Conservation (phyloP, 106 monocot genomes). For the Phalaenopsis aphrodite region DNA sequence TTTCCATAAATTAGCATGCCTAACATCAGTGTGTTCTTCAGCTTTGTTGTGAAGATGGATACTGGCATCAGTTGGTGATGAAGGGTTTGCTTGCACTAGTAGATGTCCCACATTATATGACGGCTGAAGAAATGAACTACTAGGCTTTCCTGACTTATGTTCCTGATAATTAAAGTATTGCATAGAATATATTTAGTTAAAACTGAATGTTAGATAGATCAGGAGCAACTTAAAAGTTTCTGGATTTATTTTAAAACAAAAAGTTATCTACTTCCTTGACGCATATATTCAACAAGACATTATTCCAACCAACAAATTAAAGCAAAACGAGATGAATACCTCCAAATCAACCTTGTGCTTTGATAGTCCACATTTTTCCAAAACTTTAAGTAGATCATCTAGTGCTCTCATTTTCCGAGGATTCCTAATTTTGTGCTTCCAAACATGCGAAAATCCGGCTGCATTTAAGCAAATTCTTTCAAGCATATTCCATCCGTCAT, state of each 20-base stretch:
- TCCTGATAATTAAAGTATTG: constrained; percentile 24
- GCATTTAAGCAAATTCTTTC: constrained; percentile 49
- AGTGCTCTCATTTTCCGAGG: constrained; percentile 57
- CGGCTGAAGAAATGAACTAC: constrained; percentile 44
- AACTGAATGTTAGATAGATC: background rate
- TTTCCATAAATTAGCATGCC: constrained; percentile 29
- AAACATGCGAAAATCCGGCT: constrained; percentile 49
- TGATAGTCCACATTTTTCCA: constrained; percentile 73
- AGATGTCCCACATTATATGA: constrained; percentile 66
- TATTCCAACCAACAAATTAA: background rate
- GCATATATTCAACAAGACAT: background rate
- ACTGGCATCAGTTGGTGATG: background rate
- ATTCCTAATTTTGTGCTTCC: constrained; percentile 55
- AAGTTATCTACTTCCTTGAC: background rate
- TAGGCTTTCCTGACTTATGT: constrained; percentile 18
- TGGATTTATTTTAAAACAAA: background rate
- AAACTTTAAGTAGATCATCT: constrained; percentile 46
- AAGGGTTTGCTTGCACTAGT: constrained; percentile 20
- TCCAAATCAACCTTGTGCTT: constrained; percentile 35
- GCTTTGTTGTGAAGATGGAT: background rate
- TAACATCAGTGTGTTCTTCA: constrained; percentile 12
- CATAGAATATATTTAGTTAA: background rate
- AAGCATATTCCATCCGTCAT: constrained; percentile 48
- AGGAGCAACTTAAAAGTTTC: background rate
- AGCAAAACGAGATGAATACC: constrained; percentile 23